phyloP scores from a whole-genome alignment of 805 yeast genomes.

The Candida morakotiae region DNA sequence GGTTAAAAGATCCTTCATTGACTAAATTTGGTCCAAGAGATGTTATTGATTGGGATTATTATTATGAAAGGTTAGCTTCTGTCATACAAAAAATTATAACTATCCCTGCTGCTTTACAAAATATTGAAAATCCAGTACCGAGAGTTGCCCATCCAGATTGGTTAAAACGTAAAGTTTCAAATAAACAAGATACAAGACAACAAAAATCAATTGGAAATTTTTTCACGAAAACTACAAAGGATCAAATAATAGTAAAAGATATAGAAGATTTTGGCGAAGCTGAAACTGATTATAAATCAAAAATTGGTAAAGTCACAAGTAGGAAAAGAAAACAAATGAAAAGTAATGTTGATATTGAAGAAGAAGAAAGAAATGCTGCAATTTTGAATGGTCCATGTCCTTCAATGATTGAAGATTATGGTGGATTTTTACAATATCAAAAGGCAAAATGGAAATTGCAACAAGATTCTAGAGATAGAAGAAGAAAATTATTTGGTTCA shows the following conservation, averaged over 20 bases:
- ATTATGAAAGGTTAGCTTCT: conserved; percentile 84
- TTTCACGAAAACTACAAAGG: conserved; percentile 43
- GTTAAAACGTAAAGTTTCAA: conserved; percentile 64
- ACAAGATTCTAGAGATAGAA: conserved; percentile 63
- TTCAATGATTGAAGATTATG: conserved; percentile 61
- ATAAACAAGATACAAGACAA: conserved; percentile 61
- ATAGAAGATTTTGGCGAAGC: conserved; percentile 67
- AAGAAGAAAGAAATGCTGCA: conserved; percentile 47
- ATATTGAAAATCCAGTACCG: conserved; percentile 87
- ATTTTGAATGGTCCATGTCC: conserved; percentile 56
- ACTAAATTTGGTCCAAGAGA: conserved; percentile 82
- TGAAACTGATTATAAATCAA: conserved; percentile 25
- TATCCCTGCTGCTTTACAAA: conserved; percentile 95
- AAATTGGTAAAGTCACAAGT: conserved; percentile 44
- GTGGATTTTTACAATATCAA: conserved; percentile 65
- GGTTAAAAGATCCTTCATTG: conserved; percentile 78
- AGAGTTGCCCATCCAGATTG: conserved; percentile 93
- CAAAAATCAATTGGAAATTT: conserved; percentile 64
- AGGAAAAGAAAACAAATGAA: conserved; percentile 39
- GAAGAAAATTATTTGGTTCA: conserved; percentile 77
- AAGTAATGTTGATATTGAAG: conserved; percentile 24
- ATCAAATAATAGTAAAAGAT: conserved; percentile 49
- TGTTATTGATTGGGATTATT: conserved; percentile 91
- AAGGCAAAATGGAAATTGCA: conserved; percentile 87
- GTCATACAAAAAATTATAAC: conserved; percentile 93